phyloP scores from a whole-genome alignment of 2,329 filamentous ascomycete species.

The Cytospora piceicola region DNA sequence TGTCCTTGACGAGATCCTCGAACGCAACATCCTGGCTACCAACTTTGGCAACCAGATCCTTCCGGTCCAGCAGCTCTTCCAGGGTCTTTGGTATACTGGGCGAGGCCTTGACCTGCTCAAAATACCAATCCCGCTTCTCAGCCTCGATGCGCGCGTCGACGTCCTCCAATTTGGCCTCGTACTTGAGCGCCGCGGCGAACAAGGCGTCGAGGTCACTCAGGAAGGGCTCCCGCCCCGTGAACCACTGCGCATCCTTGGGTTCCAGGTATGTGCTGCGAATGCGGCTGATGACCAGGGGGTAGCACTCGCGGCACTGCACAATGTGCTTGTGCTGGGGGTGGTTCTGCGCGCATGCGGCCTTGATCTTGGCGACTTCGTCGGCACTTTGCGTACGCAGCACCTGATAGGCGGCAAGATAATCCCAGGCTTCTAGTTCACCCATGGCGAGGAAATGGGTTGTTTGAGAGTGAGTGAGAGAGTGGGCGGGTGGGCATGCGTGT shows the following conservation, averaged over 20 bases:
- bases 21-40: slow-evolving; percentile 29
- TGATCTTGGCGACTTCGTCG: slow-evolving; percentile 48
- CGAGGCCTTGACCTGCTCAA: slow-evolving; percentile 37
- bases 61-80: slow-evolving; percentile 30
- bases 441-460: slow-evolving; percentile 7
- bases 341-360: slow-evolving; percentile 46
- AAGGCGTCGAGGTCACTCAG: slow-evolving; percentile 54
- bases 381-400: slow-evolving; percentile 40
- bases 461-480: not conserved
- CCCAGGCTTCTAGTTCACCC: slow-evolving; percentile 10
- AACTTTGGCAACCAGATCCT: slow-evolving; percentile 26
- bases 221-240: slow-evolving; percentile 53
- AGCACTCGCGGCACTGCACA: slow-evolving; percentile 53
- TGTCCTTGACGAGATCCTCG: slow-evolving; percentile 30
- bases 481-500: not conserved
- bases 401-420: slow-evolving; percentile 19
- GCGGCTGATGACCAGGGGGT: slow-evolving; percentile 50
- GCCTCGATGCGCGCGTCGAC: slow-evolving; percentile 56
- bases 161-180: slow-evolving; percentile 47
- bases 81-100: slow-evolving; percentile 33
- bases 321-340: slow-evolving; percentile 48
- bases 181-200: slow-evolving; percentile 52
- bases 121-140: slow-evolving; percentile 59
- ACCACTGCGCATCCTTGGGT: slow-evolving; percentile 50
- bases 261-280: slow-evolving; percentile 48